phyloP scores from a whole-genome alignment of 805 yeast genomes.

The Scheffersomyces stipitis region DNA sequence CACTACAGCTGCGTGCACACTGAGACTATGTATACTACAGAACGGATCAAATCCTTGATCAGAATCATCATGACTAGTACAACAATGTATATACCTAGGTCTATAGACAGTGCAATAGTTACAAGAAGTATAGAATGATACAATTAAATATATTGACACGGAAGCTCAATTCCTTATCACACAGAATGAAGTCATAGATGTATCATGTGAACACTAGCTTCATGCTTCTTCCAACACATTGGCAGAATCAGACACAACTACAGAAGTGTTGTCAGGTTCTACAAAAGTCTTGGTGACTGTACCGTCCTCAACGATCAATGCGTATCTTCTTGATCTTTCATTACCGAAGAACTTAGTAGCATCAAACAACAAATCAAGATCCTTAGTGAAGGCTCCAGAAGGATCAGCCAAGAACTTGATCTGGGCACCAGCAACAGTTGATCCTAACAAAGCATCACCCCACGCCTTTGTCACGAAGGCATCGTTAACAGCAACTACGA shows the following conservation, averaged over 20 bases:
- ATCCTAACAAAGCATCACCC: slow-evolving; percentile 45
- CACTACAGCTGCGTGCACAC: too few relatives aligned
- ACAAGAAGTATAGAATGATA: too few relatives aligned
- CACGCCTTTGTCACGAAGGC: slow-evolving; percentile 84
- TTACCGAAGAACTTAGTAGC: slow-evolving; percentile 78
- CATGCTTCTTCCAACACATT: slow-evolving; percentile 38
- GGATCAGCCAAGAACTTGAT: slow-evolving; percentile 76
- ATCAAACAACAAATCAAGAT: slow-evolving; percentile 68
- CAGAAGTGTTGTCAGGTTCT: slow-evolving; percentile 80
- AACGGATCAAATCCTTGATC: too few relatives aligned
- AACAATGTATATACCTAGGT: too few relatives aligned
- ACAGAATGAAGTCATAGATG: too few relatives aligned
- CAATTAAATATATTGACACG: too few relatives aligned
- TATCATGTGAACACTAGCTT: too few relatives aligned
- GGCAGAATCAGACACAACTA: slow-evolving; percentile 52
- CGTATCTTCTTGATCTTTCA: slow-evolving; percentile 71
- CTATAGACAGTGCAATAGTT: too few relatives aligned
- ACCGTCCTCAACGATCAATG: slow-evolving; percentile 74
- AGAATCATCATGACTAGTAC: too few relatives aligned
- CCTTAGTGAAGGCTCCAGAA: slow-evolving; percentile 66
- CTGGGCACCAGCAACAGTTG: slow-evolving; percentile 21
- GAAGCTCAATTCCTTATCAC: too few relatives aligned
- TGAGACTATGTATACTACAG: too few relatives aligned
- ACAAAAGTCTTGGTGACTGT: slow-evolving; percentile 62
- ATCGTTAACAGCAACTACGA: slow-evolving; percentile 80